Percentiles rank a stretch among this genome's conserved stretches.
Evolutionary conservation across 2,329 filamentous ascomycete species (phyloP).

Genomic region (Coniochaeta hoffmannii): DNA sequence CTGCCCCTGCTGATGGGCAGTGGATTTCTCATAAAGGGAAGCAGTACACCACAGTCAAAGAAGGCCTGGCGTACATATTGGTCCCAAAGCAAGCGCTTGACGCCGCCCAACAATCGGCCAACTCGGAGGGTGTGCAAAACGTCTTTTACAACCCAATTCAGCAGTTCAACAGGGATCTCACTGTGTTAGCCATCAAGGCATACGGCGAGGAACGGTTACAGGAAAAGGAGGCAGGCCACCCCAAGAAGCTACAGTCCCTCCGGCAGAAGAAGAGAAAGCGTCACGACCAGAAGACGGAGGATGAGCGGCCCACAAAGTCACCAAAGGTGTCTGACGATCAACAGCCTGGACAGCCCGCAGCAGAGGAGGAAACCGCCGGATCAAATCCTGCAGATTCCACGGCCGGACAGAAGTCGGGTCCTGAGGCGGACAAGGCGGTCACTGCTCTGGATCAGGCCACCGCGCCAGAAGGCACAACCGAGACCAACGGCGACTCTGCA

Average conservation of each 20-base stretch:
- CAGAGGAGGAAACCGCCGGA: not conserved
- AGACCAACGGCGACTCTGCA: not conserved
- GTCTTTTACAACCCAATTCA: conserved; percentile 99
- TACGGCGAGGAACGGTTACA: conserved; percentile 62
- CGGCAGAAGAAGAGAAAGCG: conserved; percentile 33
- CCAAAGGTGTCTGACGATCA: conserved; percentile 14
- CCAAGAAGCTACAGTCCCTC: conserved; percentile 46
- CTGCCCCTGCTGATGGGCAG: conserved; percentile 22
- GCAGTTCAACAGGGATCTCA: conserved; percentile 96
- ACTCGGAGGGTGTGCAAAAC: conserved; percentile 58
- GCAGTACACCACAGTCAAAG: conserved; percentile 43
- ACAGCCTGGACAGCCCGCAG: conserved; percentile 12
- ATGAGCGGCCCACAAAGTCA: conserved; percentile 17
- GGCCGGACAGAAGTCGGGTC: conserved; percentile 3
- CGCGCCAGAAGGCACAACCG: conserved; percentile 1
- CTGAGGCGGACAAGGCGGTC: not conserved
- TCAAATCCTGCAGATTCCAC: conserved; percentile 9
- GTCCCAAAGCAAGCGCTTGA: conserved; percentile 35
- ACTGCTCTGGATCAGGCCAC: conserved; percentile 4
- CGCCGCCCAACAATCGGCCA: conserved; percentile 29
- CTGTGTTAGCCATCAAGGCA: conserved; percentile 82
- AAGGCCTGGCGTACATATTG: conserved; percentile 51
- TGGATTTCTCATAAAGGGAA: conserved; percentile 34
- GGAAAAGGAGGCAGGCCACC: conserved; percentile 46
- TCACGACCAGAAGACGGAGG: conserved; percentile 35